These are phyloP conservation scores for Phytophthora lateralis DNA, from an alignment of 352 stramenopile genomes.

Conservation along the genomic window DNA sequence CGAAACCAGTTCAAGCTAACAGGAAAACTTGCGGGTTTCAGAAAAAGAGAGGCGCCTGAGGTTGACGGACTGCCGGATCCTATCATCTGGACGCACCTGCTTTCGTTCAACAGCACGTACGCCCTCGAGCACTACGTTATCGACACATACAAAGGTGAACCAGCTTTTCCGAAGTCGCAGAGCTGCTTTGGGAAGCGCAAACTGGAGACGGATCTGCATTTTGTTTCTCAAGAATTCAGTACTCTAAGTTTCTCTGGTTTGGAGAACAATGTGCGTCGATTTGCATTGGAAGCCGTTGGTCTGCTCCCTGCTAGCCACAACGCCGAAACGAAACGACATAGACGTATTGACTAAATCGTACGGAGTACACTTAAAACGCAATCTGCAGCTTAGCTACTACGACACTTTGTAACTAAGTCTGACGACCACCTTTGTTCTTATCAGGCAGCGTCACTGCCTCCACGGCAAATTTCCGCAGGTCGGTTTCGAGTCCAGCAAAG, in stretches of 20 bases:
- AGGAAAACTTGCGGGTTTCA: slow-evolving; percentile 21
- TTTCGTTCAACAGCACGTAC: slow-evolving; percentile 55
- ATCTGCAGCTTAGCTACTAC: too few relatives aligned
- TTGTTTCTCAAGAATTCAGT: slow-evolving; percentile 28
- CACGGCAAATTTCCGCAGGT: slow-evolving; percentile 28
- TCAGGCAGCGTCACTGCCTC: slow-evolving; percentile 9
- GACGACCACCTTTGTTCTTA: background rate
- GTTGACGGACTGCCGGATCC: slow-evolving; percentile 41
- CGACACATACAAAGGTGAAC: slow-evolving; percentile 48
- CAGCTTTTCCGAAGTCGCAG: slow-evolving; percentile 47
- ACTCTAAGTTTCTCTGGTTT: slow-evolving; percentile 33
- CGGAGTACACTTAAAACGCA: background rate
- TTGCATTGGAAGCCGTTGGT: slow-evolving; percentile 33
- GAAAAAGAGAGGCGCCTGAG: slow-evolving; percentile 21
- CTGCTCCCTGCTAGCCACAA: slow-evolving; percentile 25
- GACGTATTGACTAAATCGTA: slow-evolving; percentile 13
- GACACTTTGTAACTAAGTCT: background rate
- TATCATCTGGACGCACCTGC: slow-evolving; percentile 64
- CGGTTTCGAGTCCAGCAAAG: slow-evolving; percentile 30
- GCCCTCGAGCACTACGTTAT: slow-evolving; percentile 47
- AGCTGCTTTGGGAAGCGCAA: slow-evolving; percentile 57
- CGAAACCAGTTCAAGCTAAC: slow-evolving; percentile 54
- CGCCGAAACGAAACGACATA: slow-evolving; percentile 16
- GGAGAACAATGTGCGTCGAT: slow-evolving; percentile 30
- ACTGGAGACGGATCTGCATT: slow-evolving; percentile 31